Conservation (phyloP, 345 rosid genomes). For the Boechera retrofracta region DNA sequence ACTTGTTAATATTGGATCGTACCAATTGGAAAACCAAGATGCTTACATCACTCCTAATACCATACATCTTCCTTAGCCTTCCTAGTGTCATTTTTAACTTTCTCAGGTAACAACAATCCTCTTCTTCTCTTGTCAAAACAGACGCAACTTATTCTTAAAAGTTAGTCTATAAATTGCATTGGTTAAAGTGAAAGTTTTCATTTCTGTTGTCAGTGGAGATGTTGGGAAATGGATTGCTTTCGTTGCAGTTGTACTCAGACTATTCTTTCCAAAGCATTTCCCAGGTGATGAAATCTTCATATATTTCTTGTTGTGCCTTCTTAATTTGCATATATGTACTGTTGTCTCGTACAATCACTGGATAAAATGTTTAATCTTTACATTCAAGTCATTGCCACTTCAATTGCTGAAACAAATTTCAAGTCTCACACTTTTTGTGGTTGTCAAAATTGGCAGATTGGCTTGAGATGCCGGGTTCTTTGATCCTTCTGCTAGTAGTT, state of each 20-base stretch:
- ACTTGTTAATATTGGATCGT: constrained; percentile 84
- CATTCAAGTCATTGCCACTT: too few species aligned
- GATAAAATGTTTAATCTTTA: too few species aligned
- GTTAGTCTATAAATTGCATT: background rate
- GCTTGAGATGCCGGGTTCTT: constrained; percentile 80
- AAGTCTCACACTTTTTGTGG: constrained; percentile 18
- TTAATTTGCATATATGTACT: background rate
- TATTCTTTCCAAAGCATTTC: constrained; percentile 88
- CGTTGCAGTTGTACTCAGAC: constrained; percentile 76
- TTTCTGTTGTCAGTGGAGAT: constrained; percentile 62
- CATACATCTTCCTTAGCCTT: constrained; percentile 88
- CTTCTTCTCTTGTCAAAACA: background rate
- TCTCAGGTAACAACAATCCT: constrained; percentile 58
- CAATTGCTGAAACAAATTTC: background rate
- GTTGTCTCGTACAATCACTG: too few species aligned
- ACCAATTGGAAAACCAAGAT: constrained; percentile 96
- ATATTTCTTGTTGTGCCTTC: background rate
- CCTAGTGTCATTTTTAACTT: constrained; percentile 65
- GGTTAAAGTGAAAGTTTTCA: background rate
- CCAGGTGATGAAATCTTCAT: constrained; percentile 59
- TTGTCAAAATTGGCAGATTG: constrained; percentile 50
- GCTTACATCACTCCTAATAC: constrained; percentile 85
- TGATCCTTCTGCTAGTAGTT: constrained; percentile 73
- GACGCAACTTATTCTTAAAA: background rate
- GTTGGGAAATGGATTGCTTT: constrained; percentile 93